Conservation (phyloP, 2,329 filamentous ascomycete species). For the Cordyceps sp. region DNA sequence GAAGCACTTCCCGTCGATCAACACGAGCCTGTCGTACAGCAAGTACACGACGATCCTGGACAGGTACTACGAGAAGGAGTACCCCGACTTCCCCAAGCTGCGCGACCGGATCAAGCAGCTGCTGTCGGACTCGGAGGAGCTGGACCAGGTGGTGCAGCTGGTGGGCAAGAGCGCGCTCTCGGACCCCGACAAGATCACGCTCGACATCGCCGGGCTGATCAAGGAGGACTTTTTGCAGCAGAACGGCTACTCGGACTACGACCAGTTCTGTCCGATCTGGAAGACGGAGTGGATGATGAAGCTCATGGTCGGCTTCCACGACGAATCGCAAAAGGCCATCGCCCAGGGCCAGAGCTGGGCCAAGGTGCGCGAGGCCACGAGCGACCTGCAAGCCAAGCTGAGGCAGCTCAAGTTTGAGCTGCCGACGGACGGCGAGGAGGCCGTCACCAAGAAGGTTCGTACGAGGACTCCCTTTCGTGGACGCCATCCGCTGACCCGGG, state of each 20-base stretch:
- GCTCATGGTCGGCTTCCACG: constrained; percentile 94
- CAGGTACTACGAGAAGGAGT: constrained; percentile 86
- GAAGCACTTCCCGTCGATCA: constrained; percentile 98
- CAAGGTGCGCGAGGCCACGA: constrained; percentile 82
- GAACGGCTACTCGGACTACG: constrained; percentile 97
- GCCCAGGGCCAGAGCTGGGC: constrained; percentile 80
- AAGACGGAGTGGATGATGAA: constrained; percentile 99
- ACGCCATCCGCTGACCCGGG: constrained; percentile 12
- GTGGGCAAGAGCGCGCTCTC: constrained; percentile 95
- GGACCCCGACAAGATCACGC: constrained; percentile 93
- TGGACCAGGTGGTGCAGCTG: constrained; percentile 96
- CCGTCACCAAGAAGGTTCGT: constrained; percentile 65
- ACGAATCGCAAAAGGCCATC: constrained; percentile 92
- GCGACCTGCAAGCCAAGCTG: constrained; percentile 70
- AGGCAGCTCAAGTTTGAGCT: constrained; percentile 95
- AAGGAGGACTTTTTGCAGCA: constrained; percentile 99
- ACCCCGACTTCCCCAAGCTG: constrained; percentile 83
- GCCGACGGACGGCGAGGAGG: constrained; percentile 69
- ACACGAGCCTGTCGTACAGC: constrained; percentile 86
- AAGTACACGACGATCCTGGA: constrained; percentile 86
- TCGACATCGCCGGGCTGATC: constrained; percentile 78
- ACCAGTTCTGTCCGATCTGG: constrained; percentile 98
- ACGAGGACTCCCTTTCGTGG: constrained; percentile 9
- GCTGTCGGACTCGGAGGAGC: constrained; percentile 84
- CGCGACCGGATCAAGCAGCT: constrained; percentile 89